Conservation (phyloP, 148 eudicot species). For the Limonium bicolor region DNA sequence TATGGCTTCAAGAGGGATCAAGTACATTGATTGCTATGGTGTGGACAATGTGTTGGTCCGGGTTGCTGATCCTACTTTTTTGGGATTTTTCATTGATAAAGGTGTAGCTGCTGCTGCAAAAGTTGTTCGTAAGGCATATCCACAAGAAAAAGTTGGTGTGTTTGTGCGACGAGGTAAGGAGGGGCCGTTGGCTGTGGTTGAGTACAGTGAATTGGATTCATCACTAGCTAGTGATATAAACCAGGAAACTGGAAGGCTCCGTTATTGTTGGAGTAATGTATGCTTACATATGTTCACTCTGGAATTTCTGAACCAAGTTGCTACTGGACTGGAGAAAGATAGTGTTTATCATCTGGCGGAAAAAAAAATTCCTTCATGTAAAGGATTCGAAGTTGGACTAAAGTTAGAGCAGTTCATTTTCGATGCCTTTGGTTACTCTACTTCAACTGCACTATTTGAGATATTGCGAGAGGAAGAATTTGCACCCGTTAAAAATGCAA, state of each 20-base stretch:
- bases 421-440: slow-evolving; percentile 82
- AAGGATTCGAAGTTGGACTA: slow-evolving; percentile 58
- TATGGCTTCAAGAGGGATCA: slow-evolving; percentile 74
- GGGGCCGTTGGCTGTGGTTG: slow-evolving; percentile 86
- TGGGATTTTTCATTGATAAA: slow-evolving; percentile 87
- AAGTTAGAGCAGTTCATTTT: slow-evolving; percentile 87
- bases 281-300: slow-evolving; percentile 95
- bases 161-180: slow-evolving; percentile 88
- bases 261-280: slow-evolving; percentile 95
- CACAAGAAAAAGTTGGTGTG: slow-evolving; percentile 95
- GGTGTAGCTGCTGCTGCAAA: slow-evolving; percentile 78
- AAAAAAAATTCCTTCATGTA: slow-evolving; percentile 71
- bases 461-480: slow-evolving; percentile 90
- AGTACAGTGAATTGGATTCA: slow-evolving; percentile 77
- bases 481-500: slow-evolving; percentile 92
- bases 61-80: slow-evolving; percentile 88
- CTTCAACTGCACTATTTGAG: slow-evolving; percentile 89
- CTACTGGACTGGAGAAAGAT: slow-evolving; percentile 85
- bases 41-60: slow-evolving; percentile 96
- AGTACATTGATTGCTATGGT: slow-evolving; percentile 86
- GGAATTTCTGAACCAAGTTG: slow-evolving; percentile 88
- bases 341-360: slow-evolving; percentile 93
- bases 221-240: slow-evolving; percentile 68
- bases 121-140: slow-evolving; percentile 96
- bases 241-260: slow-evolving; percentile 81